phyloP scores from a whole-genome alignment of 2,329 filamentous ascomycete species.

The Orbilia ellipsospora region DNA sequence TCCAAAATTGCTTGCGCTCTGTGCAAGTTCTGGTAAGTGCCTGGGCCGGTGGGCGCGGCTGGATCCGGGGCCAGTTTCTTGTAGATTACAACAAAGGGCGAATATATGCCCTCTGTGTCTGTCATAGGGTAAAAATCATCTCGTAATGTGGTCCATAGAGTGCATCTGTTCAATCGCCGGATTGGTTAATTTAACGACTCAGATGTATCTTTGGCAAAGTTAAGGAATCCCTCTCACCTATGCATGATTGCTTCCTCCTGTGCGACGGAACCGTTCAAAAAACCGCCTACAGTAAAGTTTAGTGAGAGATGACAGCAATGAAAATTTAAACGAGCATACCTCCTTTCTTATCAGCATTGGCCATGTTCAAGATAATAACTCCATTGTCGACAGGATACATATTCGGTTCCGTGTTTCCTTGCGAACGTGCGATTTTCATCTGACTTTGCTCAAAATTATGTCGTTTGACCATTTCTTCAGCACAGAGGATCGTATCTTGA shows the following conservation, averaged over 20 bases:
- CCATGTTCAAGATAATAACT: conserved; percentile 75
- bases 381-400: conserved; percentile 60
- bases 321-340: conserved; percentile 58
- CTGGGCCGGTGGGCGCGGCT: background rate
- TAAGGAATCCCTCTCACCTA: conserved; percentile 63
- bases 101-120: conserved; percentile 69
- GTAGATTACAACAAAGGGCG: conserved; percentile 71
- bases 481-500: conserved; percentile 70
- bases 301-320: background rate
- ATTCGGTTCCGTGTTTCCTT: conserved; percentile 38
- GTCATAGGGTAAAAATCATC: conserved; percentile 68
- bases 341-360: conserved; percentile 69
- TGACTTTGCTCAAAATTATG: conserved; percentile 56
- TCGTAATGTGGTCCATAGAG: conserved; percentile 67
- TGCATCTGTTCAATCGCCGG: conserved; percentile 58
- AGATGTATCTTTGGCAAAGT: conserved; percentile 62
- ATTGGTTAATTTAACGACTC: no score
- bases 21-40: conserved; percentile 58
- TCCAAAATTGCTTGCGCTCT: conserved; percentile 52
- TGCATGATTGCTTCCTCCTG: conserved; percentile 78
- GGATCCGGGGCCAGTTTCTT: conserved; percentile 61
- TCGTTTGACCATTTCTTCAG: conserved; percentile 63
- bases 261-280: conserved; percentile 71
- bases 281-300: conserved; percentile 65
- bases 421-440: conserved; percentile 57